These are phyloP conservation scores for Thielaviopsis musarum DNA, from an alignment of 2,329 filamentous ascomycete genomes.

Conservation along the genomic window DNA sequence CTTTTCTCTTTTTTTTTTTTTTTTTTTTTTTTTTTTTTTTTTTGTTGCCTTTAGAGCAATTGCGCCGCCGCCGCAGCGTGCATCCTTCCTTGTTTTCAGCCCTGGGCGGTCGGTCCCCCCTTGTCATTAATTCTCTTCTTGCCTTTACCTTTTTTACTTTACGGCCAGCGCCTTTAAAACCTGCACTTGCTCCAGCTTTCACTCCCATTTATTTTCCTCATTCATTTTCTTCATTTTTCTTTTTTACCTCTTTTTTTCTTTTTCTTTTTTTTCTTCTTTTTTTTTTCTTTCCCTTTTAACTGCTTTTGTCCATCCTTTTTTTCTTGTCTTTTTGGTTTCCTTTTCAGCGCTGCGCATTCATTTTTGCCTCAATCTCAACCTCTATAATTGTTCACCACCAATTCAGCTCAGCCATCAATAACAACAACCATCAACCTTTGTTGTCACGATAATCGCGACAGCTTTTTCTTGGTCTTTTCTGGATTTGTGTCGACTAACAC, in stretches of 20 bases:
- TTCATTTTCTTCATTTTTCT: slow-evolving; percentile 6
- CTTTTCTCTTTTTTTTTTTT: no score
- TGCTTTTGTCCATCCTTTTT: slow-evolving; percentile 5
- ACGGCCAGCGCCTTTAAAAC: background rate
- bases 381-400: no score
- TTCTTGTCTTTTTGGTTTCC: background rate
- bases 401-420: no score
- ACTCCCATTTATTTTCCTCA: slow-evolving; percentile 5
- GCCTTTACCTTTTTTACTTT: background rate
- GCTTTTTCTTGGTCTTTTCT: no score
- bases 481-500: no score
- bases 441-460: no score
- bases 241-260: slow-evolving; percentile 5
- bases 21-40: no score
- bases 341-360: background rate
- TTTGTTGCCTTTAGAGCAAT: no score
- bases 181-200: background rate
- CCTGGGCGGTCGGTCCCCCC: background rate
- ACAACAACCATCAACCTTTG: no score
- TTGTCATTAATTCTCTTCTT: background rate
- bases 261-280: slow-evolving; percentile 1
- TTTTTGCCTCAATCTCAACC: no score
- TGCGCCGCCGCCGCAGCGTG: no score
- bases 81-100: slow-evolving; percentile 1
- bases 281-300: background rate